These are phyloP conservation scores for Handroanthus guayacan DNA, from an alignment of 257 asterid species.

Conservation along the genomic window DNA sequence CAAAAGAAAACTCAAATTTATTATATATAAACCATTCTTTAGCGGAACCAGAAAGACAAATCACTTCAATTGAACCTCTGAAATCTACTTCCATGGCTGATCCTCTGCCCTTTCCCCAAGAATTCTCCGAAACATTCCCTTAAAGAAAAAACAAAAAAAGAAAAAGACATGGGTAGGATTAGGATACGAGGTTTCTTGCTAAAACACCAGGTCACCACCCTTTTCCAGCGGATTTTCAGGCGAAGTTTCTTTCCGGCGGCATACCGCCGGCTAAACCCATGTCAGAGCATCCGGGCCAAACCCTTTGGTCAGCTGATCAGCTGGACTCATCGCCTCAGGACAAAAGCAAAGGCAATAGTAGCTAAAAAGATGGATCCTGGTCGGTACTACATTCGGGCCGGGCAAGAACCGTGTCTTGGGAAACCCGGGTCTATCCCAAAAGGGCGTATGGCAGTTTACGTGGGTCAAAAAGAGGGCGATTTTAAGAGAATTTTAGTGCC, in stretches of 20 bases:
- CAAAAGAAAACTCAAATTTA: not conserved
- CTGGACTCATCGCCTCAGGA: conserved; percentile 53
- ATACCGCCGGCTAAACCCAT: conserved; percentile 35
- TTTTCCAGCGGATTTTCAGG: conserved; percentile 45
- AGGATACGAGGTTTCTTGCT: conserved; percentile 60
- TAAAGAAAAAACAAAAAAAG: not conserved
- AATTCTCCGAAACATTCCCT: not conserved
- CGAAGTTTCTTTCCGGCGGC: conserved; percentile 29
- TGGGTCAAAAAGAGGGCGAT: conserved; percentile 65
- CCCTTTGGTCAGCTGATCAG: conserved; percentile 42
- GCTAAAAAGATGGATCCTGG: conserved; percentile 31
- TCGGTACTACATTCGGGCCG: conserved; percentile 44
- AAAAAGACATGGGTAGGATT: conserved; percentile 45
- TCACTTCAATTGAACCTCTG: not conserved
- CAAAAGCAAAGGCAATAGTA: conserved; percentile 52
- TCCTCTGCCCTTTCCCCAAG: conserved; percentile 46
- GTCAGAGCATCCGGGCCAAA: conserved; percentile 22
- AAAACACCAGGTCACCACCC: conserved; percentile 48
- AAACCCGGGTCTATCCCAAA: conserved; percentile 54
- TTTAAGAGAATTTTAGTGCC: conserved; percentile 70
- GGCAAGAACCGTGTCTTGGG: conserved; percentile 42
- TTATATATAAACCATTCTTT: not conserved
- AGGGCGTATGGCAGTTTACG: conserved; percentile 74
- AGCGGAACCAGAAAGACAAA: not conserved
- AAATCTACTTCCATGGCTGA: conserved; percentile 40